These are phyloP conservation scores for Lepiota subincarnata DNA, from an alignment of 768 basidiomycete genomes.

Conservation along the genomic window DNA sequence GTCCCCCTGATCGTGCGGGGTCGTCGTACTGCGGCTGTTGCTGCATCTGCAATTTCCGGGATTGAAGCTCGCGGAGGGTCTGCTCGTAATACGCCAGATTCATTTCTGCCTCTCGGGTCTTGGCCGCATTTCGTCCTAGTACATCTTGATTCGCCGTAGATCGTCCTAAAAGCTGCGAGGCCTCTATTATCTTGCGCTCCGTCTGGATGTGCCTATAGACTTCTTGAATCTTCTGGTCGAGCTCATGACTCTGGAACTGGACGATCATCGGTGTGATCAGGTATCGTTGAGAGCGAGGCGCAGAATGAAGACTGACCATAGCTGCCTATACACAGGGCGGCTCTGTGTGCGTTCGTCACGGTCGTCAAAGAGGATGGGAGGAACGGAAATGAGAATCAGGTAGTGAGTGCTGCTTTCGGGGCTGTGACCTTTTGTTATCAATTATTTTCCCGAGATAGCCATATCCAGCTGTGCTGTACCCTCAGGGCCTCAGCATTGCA, in stretches of 20 bases:
- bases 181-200: slow-evolving; percentile 90
- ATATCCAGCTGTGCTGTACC: slow-evolving; percentile 4
- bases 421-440: slow-evolving; percentile 22
- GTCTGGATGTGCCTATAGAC: slow-evolving; percentile 87
- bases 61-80: slow-evolving; percentile 77
- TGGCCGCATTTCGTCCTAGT: slow-evolving; percentile 70
- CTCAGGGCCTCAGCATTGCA: background rate
- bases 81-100: slow-evolving; percentile 86
- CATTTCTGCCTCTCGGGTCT: slow-evolving; percentile 83
- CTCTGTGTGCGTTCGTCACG: slow-evolving; percentile 15
- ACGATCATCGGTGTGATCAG: slow-evolving; percentile 20
- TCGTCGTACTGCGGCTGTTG: slow-evolving; percentile 54
- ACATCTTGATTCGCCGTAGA: slow-evolving; percentile 89
- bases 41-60: slow-evolving; percentile 49
- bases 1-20: slow-evolving; percentile 49
- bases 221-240: slow-evolving; percentile 93
- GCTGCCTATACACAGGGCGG: slow-evolving; percentile 19
- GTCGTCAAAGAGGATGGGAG: slow-evolving; percentile 25
- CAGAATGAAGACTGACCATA: slow-evolving; percentile 21
- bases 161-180: slow-evolving; percentile 68
- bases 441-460: slow-evolving; percentile 14
- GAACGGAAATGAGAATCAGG: slow-evolving; percentile 21
- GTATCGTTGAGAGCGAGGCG: background rate
- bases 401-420: slow-evolving; percentile 9
- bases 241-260: slow-evolving; percentile 48